phyloP scores from a whole-genome alignment of 768 basidiomycete species.

The Lentinula aciculospora region DNA sequence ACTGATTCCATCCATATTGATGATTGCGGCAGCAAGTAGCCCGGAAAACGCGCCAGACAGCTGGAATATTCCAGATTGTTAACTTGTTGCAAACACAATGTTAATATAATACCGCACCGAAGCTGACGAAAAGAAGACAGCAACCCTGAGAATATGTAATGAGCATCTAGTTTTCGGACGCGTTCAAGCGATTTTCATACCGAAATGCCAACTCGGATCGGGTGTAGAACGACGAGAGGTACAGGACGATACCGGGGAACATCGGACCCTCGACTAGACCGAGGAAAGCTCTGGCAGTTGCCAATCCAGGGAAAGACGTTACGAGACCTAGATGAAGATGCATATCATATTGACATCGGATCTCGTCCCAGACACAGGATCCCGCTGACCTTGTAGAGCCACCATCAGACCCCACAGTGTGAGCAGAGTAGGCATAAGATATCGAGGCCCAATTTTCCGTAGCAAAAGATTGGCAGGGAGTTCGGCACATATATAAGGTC shows the following conservation, averaged over 20 bases:
- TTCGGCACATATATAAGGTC: conserved; percentile 41
- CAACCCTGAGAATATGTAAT: conserved; percentile 21
- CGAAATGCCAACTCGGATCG: conserved; percentile 26
- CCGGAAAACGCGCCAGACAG: conserved; percentile 61
- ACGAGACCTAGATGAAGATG: conserved; percentile 31
- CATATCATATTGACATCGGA: neutral
- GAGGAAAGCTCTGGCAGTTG: conserved; percentile 45
- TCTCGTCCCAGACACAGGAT: too few relatives aligned
- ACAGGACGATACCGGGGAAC: conserved; percentile 30
- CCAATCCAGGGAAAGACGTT: conserved; percentile 37
- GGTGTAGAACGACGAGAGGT: conserved; percentile 34
- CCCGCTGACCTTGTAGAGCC: conserved; percentile 46
- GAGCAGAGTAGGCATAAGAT: conserved; percentile 42
- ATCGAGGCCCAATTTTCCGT: conserved; percentile 38
- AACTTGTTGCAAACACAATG: neutral
- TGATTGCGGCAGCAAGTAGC: conserved; percentile 54
- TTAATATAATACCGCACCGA: conserved; percentile 18
- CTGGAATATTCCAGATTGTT: conserved; percentile 12
- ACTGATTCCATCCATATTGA: conserved; percentile 46
- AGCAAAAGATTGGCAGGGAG: conserved; percentile 44
- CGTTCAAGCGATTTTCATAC: conserved; percentile 12
- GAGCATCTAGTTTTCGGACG: neutral
- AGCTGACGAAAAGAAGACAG: conserved; percentile 30
- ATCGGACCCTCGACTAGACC: conserved; percentile 43
- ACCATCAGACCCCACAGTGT: conserved; percentile 45